Base-by-base conservation (phyloP, 2,329 filamentous ascomycete genomes). In the Scortechinia acanthostroma region DNA sequence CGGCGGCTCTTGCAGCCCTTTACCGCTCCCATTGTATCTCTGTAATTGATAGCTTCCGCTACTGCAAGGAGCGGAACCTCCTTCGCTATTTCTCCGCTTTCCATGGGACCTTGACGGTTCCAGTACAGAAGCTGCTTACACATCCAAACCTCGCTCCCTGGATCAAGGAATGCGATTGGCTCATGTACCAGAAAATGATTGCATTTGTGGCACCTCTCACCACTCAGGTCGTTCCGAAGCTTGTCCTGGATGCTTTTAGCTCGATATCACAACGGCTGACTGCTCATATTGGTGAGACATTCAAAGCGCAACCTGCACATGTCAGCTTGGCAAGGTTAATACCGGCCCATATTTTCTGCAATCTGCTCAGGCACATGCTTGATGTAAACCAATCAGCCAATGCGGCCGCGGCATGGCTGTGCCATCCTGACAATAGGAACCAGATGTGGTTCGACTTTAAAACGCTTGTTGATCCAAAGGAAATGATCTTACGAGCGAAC, bases 161-260 rank as follows among this genome's bases (percentile, higher is more conserved):
- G 81, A 81, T 86, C 46, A 74, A 76, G 53, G 77, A 83, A 60
- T 84, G 80, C 52, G 81, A 86, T 56, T 82, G 80, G 70, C 67
- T 81, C 51, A 86, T 85, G 78, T 86, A 85, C 58, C 35, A 52
- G 57, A 83, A 82, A 55, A 84, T 86, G 76, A 78, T 85, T 50
- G 74, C 77, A 46, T 83, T 83, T 48, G 73, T 85, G 42, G 76
- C 78, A 6, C 77, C 78, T 19, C 65, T 85, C 21, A 81, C 80
- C 6, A 68, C 83, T 2, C 80, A 85, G 56, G 79, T 82, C 21
- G 77, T 83, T 15, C 81, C 81, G 3, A 72, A 77, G 10, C 67
- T 75, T n/a, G 81, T 85, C 30, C 68, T 83, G 48, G 75, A 77
- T 50, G 78, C 81, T 20, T 74, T 86, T 47, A 73, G 76, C 47